Evolutionary conservation across 2,329 filamentous ascomycete genomes (phyloP).

Genomic region (Ramularia endophylla): DNA sequence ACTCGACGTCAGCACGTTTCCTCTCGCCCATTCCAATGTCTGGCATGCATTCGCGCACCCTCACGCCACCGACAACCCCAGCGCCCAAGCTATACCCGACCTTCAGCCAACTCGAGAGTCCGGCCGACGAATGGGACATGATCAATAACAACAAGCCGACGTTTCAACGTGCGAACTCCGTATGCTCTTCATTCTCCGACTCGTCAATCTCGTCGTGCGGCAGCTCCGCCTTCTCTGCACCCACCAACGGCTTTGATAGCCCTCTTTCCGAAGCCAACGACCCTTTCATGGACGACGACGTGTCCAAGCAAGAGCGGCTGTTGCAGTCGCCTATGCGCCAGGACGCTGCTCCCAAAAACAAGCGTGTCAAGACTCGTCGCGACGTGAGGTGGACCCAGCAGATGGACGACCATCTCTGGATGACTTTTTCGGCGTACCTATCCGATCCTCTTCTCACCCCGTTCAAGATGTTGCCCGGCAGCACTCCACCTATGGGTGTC

Average conservation of each 20-base stretch:
- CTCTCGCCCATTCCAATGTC: slow-evolving; percentile 37
- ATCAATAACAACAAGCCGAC: slow-evolving; percentile 26
- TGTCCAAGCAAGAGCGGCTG: slow-evolving; percentile 20
- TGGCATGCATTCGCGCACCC: slow-evolving; percentile 29
- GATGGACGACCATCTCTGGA: slow-evolving; percentile 62
- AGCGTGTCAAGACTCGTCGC: slow-evolving; percentile 39
- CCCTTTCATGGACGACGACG: slow-evolving; percentile 41
- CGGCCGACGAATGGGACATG: slow-evolving; percentile 28
- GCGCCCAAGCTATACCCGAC: slow-evolving; percentile 24
- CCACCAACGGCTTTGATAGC: slow-evolving; percentile 52
- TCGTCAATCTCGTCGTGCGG: slow-evolving; percentile 57
- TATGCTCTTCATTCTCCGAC: slow-evolving; percentile 54
- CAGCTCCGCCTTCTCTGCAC: slow-evolving; percentile 43
- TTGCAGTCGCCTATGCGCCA: slow-evolving; percentile 21
- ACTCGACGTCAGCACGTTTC: slow-evolving; percentile 29
- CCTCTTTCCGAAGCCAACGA: slow-evolving; percentile 54
- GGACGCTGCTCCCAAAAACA: slow-evolving; percentile 27
- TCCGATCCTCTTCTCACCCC: slow-evolving; percentile 61
- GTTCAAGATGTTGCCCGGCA: slow-evolving; percentile 61
- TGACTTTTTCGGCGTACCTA: slow-evolving; percentile 60
- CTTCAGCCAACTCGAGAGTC: slow-evolving; percentile 23
- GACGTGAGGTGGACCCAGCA: slow-evolving; percentile 51
- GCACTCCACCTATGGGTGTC: slow-evolving; percentile 57
- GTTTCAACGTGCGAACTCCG: slow-evolving; percentile 51
- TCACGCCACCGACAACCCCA: slow-evolving; percentile 47